Base-by-base conservation (phyloP, 805 yeast species). In the baker's yeast (Saccharomyces cerevisiae) region DNA sequence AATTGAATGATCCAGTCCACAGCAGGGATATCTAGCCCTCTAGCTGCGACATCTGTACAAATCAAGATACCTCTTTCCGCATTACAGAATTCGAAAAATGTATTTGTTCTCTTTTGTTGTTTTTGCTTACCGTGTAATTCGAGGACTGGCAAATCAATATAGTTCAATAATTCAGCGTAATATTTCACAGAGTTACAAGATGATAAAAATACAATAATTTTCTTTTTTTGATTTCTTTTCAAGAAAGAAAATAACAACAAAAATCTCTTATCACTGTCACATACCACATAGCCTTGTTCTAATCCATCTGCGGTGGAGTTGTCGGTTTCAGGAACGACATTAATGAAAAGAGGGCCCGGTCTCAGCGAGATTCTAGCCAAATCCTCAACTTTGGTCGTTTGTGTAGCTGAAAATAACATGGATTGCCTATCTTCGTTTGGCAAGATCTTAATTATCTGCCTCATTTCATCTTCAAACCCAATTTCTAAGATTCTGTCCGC, bases 1-100 rank as follows among this genome's bases (percentile, higher is more conserved):
- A 89, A 94, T 77, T 94, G 99, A 60, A 94, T 87, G 67, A 94
- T 94, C 99, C 99, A 94, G 76, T 95, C 99, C 53, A 94, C 99
- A 29, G 95, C 85, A 52, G 99, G 99, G 63, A 94, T 94, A 76
- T 94, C 99, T 61, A 94, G 81, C 26, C 99, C 99, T 79, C 99
- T 85, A 24, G 99, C 99, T 31, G 99, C 99, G 61, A 94, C 99
- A 73, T 94, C 99, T 0, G 99, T 94, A 75, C 98, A 94, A 53
- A 94, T 79, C 64, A 94, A 73, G 47, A 88, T 91, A 49, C 99
- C 99, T 68, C 85, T 88, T 64, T 86, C 90, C 55, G 99, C 98
- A 66, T 94, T 94, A 77, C 98, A 89, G 73, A 94, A 94, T 75
- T 94, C 99, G 70, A 92, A 92, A 70, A 94, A 94, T 5, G 99